Percentiles rank a stretch among this genome's conserved stretches.
phyloP scores from a whole-genome alignment of 2,329 filamentous ascomycete genomes.

The Beauveria varroae region DNA sequence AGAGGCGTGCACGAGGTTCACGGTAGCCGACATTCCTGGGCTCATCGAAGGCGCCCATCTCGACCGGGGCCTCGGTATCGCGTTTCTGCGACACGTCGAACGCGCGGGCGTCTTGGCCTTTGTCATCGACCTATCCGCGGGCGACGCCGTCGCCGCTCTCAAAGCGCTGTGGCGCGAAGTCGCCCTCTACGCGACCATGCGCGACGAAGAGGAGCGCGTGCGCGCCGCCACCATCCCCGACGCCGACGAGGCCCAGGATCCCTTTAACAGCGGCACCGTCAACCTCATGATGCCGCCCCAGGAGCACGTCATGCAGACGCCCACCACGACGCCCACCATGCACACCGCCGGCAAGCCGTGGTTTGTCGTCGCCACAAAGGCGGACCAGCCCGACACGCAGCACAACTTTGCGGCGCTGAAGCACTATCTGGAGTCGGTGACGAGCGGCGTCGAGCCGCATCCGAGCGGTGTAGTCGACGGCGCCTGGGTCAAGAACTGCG shows the following conservation, averaged over 20 bases:
- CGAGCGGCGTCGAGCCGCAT: slow-evolving; percentile 55
- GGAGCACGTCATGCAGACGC: slow-evolving; percentile 3
- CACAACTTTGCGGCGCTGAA: slow-evolving; percentile 66
- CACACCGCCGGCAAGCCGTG: slow-evolving; percentile 90
- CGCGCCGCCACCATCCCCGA: slow-evolving; percentile 51
- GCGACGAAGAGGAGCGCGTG: slow-evolving; percentile 64
- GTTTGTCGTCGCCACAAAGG: slow-evolving; percentile 94
- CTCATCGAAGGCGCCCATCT: slow-evolving; percentile 88
- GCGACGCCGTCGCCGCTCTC: slow-evolving; percentile 71
- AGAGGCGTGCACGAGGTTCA: slow-evolving; percentile 68
- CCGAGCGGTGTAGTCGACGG: slow-evolving; percentile 55
- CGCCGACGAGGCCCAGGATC: slow-evolving; percentile 31
- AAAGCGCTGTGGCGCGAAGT: slow-evolving; percentile 87
- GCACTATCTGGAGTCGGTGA: slow-evolving; percentile 61
- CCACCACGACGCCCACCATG: slow-evolving; percentile 43
- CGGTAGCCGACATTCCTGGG: slow-evolving; percentile 91
- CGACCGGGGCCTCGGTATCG: slow-evolving; percentile 82
- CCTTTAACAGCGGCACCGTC: background rate
- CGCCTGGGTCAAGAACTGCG: slow-evolving; percentile 53
- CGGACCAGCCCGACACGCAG: slow-evolving; percentile 71
- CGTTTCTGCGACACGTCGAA: slow-evolving; percentile 90
- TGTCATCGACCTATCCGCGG: slow-evolving; percentile 76
- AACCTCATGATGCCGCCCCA: background rate
- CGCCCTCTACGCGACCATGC: slow-evolving; percentile 71
- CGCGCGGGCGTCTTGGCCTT: slow-evolving; percentile 89